Percentiles rank a stretch among this genome's conserved stretches.
Conservation (phyloP, 345 rosid species). For the Schrenkiella parvula region DNA sequence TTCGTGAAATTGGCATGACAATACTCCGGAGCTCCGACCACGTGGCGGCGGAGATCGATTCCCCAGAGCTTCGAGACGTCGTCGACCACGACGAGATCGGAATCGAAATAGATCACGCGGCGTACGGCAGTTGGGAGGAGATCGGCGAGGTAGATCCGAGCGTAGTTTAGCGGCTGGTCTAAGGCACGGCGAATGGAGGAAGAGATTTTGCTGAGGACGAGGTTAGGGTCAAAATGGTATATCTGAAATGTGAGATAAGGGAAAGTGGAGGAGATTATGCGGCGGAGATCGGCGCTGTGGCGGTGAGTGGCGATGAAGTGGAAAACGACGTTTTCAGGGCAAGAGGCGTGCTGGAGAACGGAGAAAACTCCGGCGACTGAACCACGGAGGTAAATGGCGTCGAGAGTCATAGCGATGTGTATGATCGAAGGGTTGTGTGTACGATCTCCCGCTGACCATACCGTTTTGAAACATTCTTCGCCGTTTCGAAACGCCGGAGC, state of each 20-base stretch:
- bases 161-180: conserved; percentile 89
- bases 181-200: conserved; percentile 70
- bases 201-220: conserved; percentile 65
- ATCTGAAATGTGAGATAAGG: conserved; percentile 68
- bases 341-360: conserved; percentile 75
- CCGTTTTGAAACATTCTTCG: conserved; percentile 44
- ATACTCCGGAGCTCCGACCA: conserved; percentile 83
- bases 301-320: conserved; percentile 66
- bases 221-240: conserved; percentile 64
- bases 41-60: conserved; percentile 46
- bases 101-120: conserved; percentile 83
- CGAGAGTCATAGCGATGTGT: conserved; percentile 87
- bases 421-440: conserved; percentile 40
- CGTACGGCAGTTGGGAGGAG: conserved; percentile 55
- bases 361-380: conserved; percentile 83
- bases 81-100: conserved; percentile 80
- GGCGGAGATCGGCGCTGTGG: conserved; percentile 49
- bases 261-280: conserved; percentile 55
- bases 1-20: conserved; percentile 77
- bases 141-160: conserved; percentile 81
- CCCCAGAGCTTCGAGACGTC: conserved; percentile 80
- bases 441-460: conserved; percentile 31
- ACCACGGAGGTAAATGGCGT: conserved; percentile 82
- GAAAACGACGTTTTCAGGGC: conserved; percentile 82
- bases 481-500: conserved; percentile 81